Evolutionary conservation across 352 stramenopile genomes (phyloP), one percentile per base, ranked within the genome.

Genomic region (Globisporangium apiculatum): DNA sequence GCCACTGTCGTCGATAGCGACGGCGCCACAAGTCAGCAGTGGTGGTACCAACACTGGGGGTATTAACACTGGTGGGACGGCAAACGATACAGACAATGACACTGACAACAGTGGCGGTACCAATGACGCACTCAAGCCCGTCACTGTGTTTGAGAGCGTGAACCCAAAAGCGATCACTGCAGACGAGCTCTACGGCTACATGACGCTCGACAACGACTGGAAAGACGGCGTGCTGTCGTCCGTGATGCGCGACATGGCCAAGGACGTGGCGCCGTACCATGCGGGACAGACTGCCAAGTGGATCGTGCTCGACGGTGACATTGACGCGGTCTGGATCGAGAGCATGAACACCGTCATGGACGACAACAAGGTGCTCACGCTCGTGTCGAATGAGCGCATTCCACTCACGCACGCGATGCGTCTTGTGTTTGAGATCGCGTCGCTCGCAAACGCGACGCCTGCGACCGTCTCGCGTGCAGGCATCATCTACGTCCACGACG

Each of bases 181-280:
- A 0, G 87, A 98, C 57, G 93, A 98, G 65, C 63, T 98, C 14
- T 97, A 97, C 61, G 89, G 94, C 41, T 98, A 95, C 73, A 98
- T 98, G 94, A 98, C 92, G 17, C 73, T 98, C 3, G 84, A 96
- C n/a, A 98, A 98, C 53, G 96, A 99, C 75, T 99, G 95, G 95
- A 98, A 97, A 69, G 95, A 99, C 70, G 95, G 95, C 37, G 92
- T 98, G 7, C 58, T 99, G 24, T 98, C 89, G 15, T 96, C 95
- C 24, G 95, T 98, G 45, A 98, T 99, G 96, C 89, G 96, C 53
- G 95, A 92, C 63, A 99, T 98, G 96, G 90, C 89, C 51, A 98
- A 98, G 61, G 97, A 91, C 18, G 61, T 69, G 10, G 61, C 76
- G 18, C 87, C 87, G 3, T 97, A 97, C 65, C 92, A 87, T 57